Evolutionary conservation across 1,139 yeast species (phyloP).

Genomic region (Debaryomyces psychrophilus): DNA sequence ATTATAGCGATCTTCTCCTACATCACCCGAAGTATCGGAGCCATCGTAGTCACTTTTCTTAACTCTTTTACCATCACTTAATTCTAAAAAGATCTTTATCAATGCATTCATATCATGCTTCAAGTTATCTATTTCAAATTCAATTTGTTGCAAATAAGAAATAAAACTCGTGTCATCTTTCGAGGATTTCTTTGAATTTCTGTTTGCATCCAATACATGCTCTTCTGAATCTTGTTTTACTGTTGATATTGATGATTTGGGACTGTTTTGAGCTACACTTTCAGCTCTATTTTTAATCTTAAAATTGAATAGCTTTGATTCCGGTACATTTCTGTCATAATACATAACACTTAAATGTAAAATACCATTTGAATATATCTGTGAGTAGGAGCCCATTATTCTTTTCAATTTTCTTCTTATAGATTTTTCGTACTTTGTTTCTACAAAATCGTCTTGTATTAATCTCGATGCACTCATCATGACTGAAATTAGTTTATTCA

Average conservation of each 20-base stretch:
- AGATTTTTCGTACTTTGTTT: slow-evolving; percentile 47
- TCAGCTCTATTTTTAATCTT: slow-evolving; percentile 23
- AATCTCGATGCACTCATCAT: slow-evolving; percentile 56
- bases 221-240: slow-evolving; percentile 4
- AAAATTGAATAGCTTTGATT: slow-evolving; percentile 35
- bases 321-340: slow-evolving; percentile 27
- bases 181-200: not conserved
- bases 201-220: not conserved
- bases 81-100: slow-evolving; percentile 31
- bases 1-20: slow-evolving; percentile 41
- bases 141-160: slow-evolving; percentile 40
- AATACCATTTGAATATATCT: slow-evolving; percentile 61
- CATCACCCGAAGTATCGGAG: slow-evolving; percentile 39
- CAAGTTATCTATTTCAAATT: slow-evolving; percentile 38
- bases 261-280: slow-evolving; percentile 17
- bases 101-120: slow-evolving; percentile 34
- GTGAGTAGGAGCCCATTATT: slow-evolving; percentile 57
- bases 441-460: slow-evolving; percentile 50
- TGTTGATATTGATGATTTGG: slow-evolving; percentile 25
- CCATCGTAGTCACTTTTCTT: slow-evolving; percentile 42
- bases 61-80: slow-evolving; percentile 39
- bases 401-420: slow-evolving; percentile 53
- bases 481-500: slow-evolving; percentile 51
- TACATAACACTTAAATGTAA: slow-evolving; percentile 52
- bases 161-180: slow-evolving; percentile 9